Evolutionary conservation across 1,284 basidiomycete species (phyloP), one percentile per base, ranked within the genome.

Genomic region (Gymnopus androsaceus): DNA sequence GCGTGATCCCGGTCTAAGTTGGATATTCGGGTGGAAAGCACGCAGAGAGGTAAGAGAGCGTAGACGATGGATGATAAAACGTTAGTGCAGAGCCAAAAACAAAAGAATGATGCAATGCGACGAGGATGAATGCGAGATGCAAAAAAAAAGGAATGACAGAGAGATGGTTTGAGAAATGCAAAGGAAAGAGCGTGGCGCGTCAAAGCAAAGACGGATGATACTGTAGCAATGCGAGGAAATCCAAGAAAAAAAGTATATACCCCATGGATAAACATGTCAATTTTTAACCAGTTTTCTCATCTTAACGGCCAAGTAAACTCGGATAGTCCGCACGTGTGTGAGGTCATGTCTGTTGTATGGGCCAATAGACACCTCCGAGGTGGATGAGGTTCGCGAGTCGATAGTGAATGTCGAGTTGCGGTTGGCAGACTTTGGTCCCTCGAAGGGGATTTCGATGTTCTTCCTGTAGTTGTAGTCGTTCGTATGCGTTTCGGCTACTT

Each of bases 401-500:
- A 37, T 38, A 25, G 51, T 45, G 41, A 46, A 37, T 11, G 42
- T 34, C n/a, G 51, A 53, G 11, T 33, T 36, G 5, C 7, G 28
- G n/a, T 34, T 34, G 25, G 30, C 33, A n/a, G 48, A 45, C 11
- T 48, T 34, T 2, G 50, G 50, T 11, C 48, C 48, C 15, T 45
- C 44, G 14, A 50, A 50, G 8, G 57, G 52, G 12, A 59, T 49
- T 33, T 59, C 57, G 19, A 59, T 48, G 31, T 59, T 59, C 15
- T 47, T 41, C 1, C 28, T 52, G 21, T 47, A 51, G 17, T 41
- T 34, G 12, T 44, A 28, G 11, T 48, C 34, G 8, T 31, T 45
- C 36, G 48, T 36, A 28, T 44, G 44, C 14, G 38, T 53, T 33
- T 72, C 75, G 12, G 71, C 64, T 23, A 67, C 62, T 34, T 72